Evolutionary conservation across 176 grass and related monocot genomes (phyloP).

Genomic region (Poa annua): DNA sequence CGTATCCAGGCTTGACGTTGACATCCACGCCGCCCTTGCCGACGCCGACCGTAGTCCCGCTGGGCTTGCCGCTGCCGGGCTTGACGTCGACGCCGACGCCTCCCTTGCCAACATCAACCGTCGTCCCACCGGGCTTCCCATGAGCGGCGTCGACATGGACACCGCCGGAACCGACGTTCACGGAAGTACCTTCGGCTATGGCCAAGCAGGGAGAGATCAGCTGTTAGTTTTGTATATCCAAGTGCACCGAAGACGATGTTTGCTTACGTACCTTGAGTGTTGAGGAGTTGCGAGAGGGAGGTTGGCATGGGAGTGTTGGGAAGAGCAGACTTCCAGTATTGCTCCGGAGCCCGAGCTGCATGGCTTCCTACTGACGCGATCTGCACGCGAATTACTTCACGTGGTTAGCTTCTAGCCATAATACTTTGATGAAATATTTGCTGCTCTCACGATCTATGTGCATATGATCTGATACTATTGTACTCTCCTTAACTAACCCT

Average conservation of each 20-base stretch:
- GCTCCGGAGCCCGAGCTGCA: slow-evolving; percentile 55
- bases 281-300: slow-evolving; percentile 56
- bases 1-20: slow-evolving; percentile 36
- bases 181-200: slow-evolving; percentile 59
- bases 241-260: background rate
- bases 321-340: slow-evolving; percentile 66
- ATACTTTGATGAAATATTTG: background rate
- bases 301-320: slow-evolving; percentile 64
- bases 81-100: slow-evolving; percentile 46
- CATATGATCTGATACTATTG: background rate
- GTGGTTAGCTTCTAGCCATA: background rate
- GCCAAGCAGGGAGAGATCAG: background rate
- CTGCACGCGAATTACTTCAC: slow-evolving; percentile 33
- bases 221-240: background rate
- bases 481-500: background rate
- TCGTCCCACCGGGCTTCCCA: slow-evolving; percentile 48
- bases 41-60: slow-evolving; percentile 32
- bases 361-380: slow-evolving; percentile 52
- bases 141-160: slow-evolving; percentile 59
- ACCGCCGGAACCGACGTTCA: slow-evolving; percentile 52
- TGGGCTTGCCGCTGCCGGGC: slow-evolving; percentile 42
- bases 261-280: slow-evolving; percentile 2
- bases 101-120: slow-evolving; percentile 47
- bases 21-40: slow-evolving; percentile 39
- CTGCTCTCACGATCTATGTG: background rate